Conservation (phyloP, 1,139 yeast species). For the Hemisphaericaspora xylofermentans region DNA sequence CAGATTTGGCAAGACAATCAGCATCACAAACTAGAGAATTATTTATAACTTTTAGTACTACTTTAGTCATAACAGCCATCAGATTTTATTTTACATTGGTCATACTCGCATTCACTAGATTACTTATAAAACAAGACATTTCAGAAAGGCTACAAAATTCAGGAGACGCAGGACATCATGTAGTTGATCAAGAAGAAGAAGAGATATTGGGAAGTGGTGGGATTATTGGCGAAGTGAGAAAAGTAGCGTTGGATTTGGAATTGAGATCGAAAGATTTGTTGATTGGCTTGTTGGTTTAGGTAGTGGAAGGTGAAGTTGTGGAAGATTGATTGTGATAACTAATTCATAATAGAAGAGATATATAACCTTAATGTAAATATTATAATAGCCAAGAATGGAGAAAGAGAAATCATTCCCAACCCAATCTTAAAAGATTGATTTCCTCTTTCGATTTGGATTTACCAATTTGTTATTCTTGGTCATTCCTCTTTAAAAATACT, state of each 20-base stretch:
- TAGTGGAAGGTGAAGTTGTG: background rate
- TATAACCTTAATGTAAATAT: too few species aligned
- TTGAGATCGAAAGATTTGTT: constrained; percentile 31
- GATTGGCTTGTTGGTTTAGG: constrained; percentile 20
- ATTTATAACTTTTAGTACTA: constrained; percentile 59
- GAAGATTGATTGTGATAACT: background rate
- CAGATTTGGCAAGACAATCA: constrained; percentile 45
- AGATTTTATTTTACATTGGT: constrained; percentile 70
- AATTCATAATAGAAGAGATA: too few species aligned
- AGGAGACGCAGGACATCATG: constrained; percentile 7
- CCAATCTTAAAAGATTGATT: too few species aligned
- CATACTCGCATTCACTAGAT: constrained; percentile 58
- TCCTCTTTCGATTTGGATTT: too few species aligned
- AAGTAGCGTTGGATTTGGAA: constrained; percentile 29
- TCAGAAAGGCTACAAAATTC: constrained; percentile 20
- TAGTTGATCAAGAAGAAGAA: constrained; percentile 27
- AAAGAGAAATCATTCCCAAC: too few species aligned
- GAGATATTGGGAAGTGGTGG: constrained; percentile 24
- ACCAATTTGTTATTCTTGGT: too few species aligned
- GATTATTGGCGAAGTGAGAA: constrained; percentile 21
- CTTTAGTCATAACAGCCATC: constrained; percentile 50
- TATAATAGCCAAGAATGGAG: too few species aligned
- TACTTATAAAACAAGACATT: constrained; percentile 36
- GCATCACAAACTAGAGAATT: constrained; percentile 74
- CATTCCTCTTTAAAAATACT: too few species aligned